Percentiles rank a stretch among this genome's conserved stretches.
Evolutionary conservation across 345 rosid species (phyloP).

Genomic region (Balakata baccata): DNA sequence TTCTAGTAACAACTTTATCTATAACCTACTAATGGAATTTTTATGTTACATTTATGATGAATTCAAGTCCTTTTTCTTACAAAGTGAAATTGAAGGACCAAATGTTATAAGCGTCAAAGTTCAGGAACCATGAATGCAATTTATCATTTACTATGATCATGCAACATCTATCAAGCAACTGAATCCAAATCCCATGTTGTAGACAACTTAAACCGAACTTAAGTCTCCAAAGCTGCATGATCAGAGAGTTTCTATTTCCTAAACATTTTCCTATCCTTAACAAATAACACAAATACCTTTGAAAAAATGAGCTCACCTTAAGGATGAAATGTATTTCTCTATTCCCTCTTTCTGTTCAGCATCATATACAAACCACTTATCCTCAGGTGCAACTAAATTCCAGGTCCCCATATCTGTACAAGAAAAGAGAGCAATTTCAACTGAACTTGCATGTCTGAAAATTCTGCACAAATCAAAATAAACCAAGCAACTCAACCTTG

Average conservation of each 20-base stretch:
- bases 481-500: constrained; percentile 54
- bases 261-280: neutral
- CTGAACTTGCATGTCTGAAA: constrained; percentile 4
- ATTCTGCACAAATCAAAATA: constrained; percentile 1
- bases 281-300: neutral
- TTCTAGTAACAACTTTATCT: too few species aligned
- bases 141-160: neutral
- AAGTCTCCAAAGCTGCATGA: neutral
- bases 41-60: too few species aligned
- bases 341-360: constrained; percentile 52
- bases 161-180: neutral
- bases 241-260: neutral
- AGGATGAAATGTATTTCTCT: constrained; percentile 52
- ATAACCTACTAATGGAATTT: too few species aligned
- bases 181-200: neutral
- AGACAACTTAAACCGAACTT: neutral
- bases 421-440: neutral
- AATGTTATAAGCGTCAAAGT: too few species aligned
- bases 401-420: constrained; percentile 45
- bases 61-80: too few species aligned
- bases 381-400: constrained; percentile 35
- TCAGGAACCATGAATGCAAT: too few species aligned
- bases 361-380: constrained; percentile 61
- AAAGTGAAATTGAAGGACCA: too few species aligned
- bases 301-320: constrained; percentile 32